Evolutionary conservation across 2,329 filamentous ascomycete species (phyloP).

Genomic region (Botrytis sinoallii): DNA sequence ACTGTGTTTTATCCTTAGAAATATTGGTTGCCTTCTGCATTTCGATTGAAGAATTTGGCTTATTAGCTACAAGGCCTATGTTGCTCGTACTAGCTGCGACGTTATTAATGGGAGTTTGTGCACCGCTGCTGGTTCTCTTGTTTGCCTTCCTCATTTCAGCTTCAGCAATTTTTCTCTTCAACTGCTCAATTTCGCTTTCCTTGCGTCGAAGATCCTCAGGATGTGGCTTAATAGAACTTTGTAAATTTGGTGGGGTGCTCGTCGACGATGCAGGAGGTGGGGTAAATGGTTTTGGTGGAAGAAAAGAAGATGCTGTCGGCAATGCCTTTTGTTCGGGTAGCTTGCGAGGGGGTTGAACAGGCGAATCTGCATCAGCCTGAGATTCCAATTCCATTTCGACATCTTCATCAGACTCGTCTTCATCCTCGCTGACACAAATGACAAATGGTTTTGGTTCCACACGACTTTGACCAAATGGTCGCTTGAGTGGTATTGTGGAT

Average conservation of each 20-base stretch:
- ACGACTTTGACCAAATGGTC: slow-evolving; percentile 58
- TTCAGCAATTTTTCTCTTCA: slow-evolving; percentile 46
- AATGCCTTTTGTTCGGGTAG: slow-evolving; percentile 27
- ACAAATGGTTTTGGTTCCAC: slow-evolving; percentile 62
- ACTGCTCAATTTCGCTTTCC: slow-evolving; percentile 57
- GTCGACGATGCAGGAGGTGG: slow-evolving; percentile 29
- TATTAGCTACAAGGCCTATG: slow-evolving; percentile 21
- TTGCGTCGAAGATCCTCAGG: slow-evolving; percentile 48
- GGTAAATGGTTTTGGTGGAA: slow-evolving; percentile 41
- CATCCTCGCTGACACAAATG: slow-evolving; percentile 81
- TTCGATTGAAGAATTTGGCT: slow-evolving; percentile 30
- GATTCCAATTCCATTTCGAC: slow-evolving; percentile 63
- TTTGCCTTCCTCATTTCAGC: slow-evolving; percentile 34
- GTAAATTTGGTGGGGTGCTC: slow-evolving; percentile 29
- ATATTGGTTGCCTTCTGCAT: slow-evolving; percentile 32
- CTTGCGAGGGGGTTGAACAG: slow-evolving; percentile 25
- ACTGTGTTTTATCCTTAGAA: slow-evolving; percentile 25
- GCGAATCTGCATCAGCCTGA: slow-evolving; percentile 48
- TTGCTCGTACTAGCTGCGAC: slow-evolving; percentile 17
- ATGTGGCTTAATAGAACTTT: slow-evolving; percentile 24
- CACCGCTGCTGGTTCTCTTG: slow-evolving; percentile 32
- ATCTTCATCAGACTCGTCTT: slow-evolving; percentile 58
- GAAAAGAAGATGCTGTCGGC: slow-evolving; percentile 41
- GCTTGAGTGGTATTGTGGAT: slow-evolving; percentile 42
- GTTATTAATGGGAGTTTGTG: slow-evolving; percentile 31